Conservation (phyloP, 1,139 yeast species). For the Suhomyces taliae region DNA sequence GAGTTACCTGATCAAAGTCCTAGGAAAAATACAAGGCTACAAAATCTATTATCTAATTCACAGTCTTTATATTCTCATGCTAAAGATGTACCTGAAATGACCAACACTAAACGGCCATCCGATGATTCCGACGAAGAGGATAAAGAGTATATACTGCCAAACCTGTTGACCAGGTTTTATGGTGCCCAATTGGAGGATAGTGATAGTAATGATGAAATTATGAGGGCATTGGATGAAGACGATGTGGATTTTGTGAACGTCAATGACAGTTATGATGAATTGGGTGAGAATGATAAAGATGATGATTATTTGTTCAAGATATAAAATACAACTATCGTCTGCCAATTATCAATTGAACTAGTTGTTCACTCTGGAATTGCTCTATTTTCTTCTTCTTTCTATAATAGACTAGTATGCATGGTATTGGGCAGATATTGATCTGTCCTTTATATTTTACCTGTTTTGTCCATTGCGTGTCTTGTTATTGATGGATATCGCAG, state of each 20-base stretch:
- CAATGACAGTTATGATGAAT: constrained; percentile 19
- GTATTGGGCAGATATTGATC: no score
- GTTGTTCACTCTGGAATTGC: no score
- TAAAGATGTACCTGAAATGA: constrained; percentile 15
- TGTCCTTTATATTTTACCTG: no score
- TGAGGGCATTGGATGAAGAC: constrained; percentile 18
- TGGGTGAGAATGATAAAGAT: constrained; percentile 16
- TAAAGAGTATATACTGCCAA: constrained; percentile 45
- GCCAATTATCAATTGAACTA: no score
- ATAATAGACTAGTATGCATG: no score
- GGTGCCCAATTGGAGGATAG: constrained; percentile 21
- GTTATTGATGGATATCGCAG: no score
- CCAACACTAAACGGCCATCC: constrained; percentile 4
- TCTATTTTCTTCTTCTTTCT: no score
- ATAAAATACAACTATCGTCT: constrained; percentile 2
- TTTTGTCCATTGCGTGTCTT: no score
- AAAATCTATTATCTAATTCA: constrained; percentile 39
- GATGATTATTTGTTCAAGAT: constrained; percentile 36
- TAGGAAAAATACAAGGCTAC: constrained; percentile 24
- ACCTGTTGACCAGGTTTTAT: constrained; percentile 36
- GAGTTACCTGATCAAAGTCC: constrained; percentile 15
- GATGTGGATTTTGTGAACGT: constrained; percentile 34
- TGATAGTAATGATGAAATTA: constrained; percentile 21
- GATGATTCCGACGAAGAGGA: constrained; percentile 23
- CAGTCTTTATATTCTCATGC: constrained; percentile 37